Conservation (phyloP, 768 basidiomycete genomes). For the Lactarius pseudohatsudake region DNA sequence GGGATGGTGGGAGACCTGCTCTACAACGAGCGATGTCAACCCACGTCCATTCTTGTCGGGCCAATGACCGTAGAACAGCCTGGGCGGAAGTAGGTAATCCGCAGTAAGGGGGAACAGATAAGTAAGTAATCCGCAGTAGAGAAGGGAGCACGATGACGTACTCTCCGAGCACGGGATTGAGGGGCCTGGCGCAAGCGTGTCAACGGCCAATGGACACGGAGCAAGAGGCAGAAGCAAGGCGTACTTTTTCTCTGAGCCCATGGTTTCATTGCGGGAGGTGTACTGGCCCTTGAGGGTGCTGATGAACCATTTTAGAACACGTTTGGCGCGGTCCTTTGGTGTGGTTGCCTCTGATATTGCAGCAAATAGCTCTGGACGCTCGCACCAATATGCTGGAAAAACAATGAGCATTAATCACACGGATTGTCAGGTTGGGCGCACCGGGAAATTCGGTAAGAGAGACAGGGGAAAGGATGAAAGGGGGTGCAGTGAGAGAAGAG, state of each 20-base stretch:
- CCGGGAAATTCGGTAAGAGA: slow-evolving; percentile 93
- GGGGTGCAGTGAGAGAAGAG: slow-evolving; percentile 79
- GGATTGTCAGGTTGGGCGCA: slow-evolving; percentile 37
- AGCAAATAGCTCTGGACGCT: slow-evolving; percentile 87
- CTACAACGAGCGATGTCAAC: slow-evolving; percentile 80
- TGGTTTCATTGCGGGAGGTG: slow-evolving; percentile 89
- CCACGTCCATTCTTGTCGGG: slow-evolving; percentile 70
- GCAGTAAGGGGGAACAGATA: not conserved
- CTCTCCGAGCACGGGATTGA: slow-evolving; percentile 96
- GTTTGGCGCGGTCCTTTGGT: slow-evolving; percentile 69
- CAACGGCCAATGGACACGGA: not conserved
- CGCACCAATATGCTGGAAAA: slow-evolving; percentile 88
- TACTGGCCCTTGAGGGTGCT: slow-evolving; percentile 95
- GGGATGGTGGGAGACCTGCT: slow-evolving; percentile 96
- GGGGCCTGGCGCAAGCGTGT: slow-evolving; percentile 54
- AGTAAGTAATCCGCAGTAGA: not conserved
- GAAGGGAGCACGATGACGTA: slow-evolving; percentile 41
- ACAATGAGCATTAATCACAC: slow-evolving; percentile 19
- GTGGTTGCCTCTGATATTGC: slow-evolving; percentile 76
- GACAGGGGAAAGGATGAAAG: slow-evolving; percentile 89
- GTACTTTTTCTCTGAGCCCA: slow-evolving; percentile 97
- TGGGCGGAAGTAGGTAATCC: slow-evolving; percentile 32
- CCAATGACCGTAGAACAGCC: slow-evolving; percentile 89
- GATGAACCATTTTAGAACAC: slow-evolving; percentile 95
- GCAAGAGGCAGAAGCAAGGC: slow-evolving; percentile 31